phyloP scores from a whole-genome alignment of 176 grass and related monocot species.

The Saccharum officinarum region DNA sequence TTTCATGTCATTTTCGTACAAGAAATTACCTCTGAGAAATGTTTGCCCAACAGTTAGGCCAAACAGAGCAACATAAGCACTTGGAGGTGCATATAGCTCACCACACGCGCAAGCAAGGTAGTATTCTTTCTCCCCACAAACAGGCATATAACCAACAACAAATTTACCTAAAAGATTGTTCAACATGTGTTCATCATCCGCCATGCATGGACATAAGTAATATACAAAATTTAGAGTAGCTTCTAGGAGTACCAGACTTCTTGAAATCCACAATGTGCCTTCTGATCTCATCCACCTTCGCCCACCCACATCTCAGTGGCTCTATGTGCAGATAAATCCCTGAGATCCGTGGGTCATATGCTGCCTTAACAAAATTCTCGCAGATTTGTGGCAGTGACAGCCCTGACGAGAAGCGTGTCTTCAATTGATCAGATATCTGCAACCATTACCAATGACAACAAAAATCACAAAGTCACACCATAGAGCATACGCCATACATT shows the following conservation, averaged over 20 bases:
- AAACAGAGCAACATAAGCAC: constrained; percentile 89
- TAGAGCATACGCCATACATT: background rate
- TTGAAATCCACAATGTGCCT: constrained; percentile 89
- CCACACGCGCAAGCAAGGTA: constrained; percentile 86
- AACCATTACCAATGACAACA: background rate
- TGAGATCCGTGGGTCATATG: constrained; percentile 88
- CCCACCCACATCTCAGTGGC: constrained; percentile 84
- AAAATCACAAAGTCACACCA: background rate
- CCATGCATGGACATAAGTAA: constrained; percentile 10
- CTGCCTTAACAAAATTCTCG: constrained; percentile 86
- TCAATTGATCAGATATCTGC: constrained; percentile 87
- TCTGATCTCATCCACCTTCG: constrained; percentile 89
- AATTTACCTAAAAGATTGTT: constrained; percentile 77
- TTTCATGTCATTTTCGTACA: background rate
- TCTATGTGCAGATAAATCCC: constrained; percentile 93
- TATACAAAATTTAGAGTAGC: constrained; percentile 10
- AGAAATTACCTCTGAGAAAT: constrained; percentile 80
- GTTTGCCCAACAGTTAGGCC: constrained; percentile 83
- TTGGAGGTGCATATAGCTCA: constrained; percentile 86
- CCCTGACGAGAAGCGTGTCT: constrained; percentile 65
- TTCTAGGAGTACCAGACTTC: constrained; percentile 78
- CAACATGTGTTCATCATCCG: constrained; percentile 11
- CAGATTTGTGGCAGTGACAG: constrained; percentile 90
- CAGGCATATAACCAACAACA: constrained; percentile 85
- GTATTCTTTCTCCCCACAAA: constrained; percentile 97